phyloP scores from a whole-genome alignment of 75 land plant species.

The Pinus taeda region DNA sequence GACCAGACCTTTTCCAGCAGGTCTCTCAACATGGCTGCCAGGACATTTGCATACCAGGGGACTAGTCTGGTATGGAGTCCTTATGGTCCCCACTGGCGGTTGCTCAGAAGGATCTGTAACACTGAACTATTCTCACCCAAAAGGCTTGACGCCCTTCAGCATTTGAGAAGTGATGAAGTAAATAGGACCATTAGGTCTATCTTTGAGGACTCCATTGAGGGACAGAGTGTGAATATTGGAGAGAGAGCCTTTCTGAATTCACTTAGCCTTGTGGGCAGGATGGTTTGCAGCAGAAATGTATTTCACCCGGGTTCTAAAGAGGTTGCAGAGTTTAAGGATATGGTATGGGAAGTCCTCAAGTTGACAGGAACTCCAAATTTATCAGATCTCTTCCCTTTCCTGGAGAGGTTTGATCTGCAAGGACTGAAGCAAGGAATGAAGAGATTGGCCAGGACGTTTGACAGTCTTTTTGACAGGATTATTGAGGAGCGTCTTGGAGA shows the following conservation, averaged over 20 bases:
- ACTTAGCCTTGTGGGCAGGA: slow-evolving; percentile 1
- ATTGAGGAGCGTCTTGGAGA: background rate
- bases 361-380: background rate
- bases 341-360: slow-evolving; percentile 1
- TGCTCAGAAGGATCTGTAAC: slow-evolving; percentile 8
- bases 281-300: background rate
- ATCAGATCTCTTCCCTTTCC: slow-evolving; percentile 1
- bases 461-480: background rate
- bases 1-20: slow-evolving; percentile 6
- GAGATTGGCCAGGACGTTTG: background rate
- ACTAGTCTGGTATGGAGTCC: background rate
- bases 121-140: background rate
- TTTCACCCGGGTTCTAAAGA: background rate
- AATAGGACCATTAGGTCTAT: background rate
- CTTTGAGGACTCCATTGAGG: background rate
- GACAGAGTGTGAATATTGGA: background rate
- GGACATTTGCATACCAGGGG: background rate
- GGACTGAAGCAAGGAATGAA: background rate
- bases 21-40: background rate
- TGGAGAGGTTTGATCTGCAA: slow-evolving; percentile 7
- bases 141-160: slow-evolving; percentile 4
- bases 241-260: background rate
- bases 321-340: slow-evolving; percentile 6
- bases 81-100: background rate
- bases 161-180: slow-evolving; percentile 2